Evolutionary conservation across 352 stramenopile genomes (phyloP), one percentile per base, ranked within the genome.

Genomic region (Globisporangium takayamanum): DNA sequence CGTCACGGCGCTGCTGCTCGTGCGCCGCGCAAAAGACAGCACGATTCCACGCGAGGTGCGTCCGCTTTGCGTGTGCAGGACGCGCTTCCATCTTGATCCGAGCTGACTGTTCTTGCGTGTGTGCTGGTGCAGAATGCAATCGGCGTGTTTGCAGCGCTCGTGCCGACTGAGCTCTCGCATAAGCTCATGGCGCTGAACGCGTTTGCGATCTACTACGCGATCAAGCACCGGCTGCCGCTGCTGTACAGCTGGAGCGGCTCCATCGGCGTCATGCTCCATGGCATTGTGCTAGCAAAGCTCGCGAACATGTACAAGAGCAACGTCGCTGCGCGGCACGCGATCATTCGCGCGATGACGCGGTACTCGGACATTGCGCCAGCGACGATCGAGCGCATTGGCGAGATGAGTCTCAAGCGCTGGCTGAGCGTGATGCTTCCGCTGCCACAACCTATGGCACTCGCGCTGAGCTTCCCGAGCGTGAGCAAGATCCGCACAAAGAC

Each of bases 341-440:
- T 91, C 48, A 68, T 70, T 26, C 63, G 72, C 18, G 67, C 66
- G 12, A 76, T 88, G 68, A 36, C 50, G 12, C 42, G 62, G 12
- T 28, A 57, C 8, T 75, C 66, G 0, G 68, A 75, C 47, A 59
- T 84, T 15, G 65, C 76, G 16, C 53, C 55, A 0, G 55, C 64
- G 22, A 65, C 58, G 14, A 54, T 84, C 0, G 36, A 66, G 30
- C 44, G 39, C 15, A 76, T 92, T 50, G 82, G 82, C 5, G 63
- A 79, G 12, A 64, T 88, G 20, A 74, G 49, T 37, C 68, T 66
- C 33, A 68, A 64, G 56, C 70, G 84, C 36, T 89, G 79, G 82
- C 53, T 85, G 26, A 74, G 62, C 33, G 66, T 92, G 26, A 60
- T 85, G 51, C 65, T 87, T 44, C 81, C 81, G 4, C 52, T 92